A percentile compares a stretch with the other conserved stretches of the same genome.
Evolutionary conservation across 140 eudicot species (phyloP).

Genomic region (Anethum foeniculum): DNA sequence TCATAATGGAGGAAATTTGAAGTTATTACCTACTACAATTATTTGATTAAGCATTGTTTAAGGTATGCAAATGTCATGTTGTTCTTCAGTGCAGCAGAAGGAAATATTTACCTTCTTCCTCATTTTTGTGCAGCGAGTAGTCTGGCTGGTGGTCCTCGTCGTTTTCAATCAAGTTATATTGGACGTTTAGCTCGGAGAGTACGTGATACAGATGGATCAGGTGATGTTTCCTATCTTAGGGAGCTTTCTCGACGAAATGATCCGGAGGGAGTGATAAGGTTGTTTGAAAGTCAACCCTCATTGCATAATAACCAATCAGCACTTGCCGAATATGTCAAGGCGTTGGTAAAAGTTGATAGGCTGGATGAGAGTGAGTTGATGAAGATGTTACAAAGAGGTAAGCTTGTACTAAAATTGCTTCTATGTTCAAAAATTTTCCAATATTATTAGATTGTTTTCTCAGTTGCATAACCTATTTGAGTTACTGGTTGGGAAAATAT

Average conservation of each 20-base stretch:
- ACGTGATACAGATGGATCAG: conserved; percentile 52
- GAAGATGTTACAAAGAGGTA: conserved; percentile 78
- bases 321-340: conserved; percentile 77
- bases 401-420: conserved; percentile 5
- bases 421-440: neutral
- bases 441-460: neutral
- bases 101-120: neutral
- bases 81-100: neutral
- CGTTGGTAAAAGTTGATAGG: conserved; percentile 69
- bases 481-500: neutral
- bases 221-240: conserved; percentile 48
- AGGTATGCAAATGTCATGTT: neutral
- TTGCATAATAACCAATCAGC: conserved; percentile 70
- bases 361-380: conserved; percentile 80
- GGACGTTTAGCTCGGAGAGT: conserved; percentile 59
- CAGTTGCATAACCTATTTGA: neutral
- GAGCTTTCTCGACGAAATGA: conserved; percentile 67
- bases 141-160: conserved; percentile 33
- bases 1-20: neutral
- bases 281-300: conserved; percentile 79
- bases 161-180: conserved; percentile 62
- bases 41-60: neutral
- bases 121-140: conserved; percentile 33
- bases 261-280: conserved; percentile 80
- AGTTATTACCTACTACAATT: neutral